phyloP scores from a whole-genome alignment of 1,284 basidiomycete species.

The Bondarzewia mesenterica region DNA sequence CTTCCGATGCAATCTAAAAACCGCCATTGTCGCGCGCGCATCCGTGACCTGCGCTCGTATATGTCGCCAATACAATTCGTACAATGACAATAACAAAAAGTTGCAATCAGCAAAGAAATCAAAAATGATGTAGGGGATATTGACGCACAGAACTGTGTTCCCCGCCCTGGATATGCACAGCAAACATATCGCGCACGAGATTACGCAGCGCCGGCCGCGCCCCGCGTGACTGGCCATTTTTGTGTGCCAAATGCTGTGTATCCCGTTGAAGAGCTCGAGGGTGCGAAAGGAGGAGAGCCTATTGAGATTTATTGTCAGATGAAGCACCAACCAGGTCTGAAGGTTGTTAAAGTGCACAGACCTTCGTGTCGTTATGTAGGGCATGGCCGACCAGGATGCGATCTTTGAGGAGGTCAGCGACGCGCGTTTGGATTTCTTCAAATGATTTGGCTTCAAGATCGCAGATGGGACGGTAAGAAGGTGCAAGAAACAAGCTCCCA shows the following conservation, averaged over 20 bases:
- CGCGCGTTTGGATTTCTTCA: conserved; percentile 72
- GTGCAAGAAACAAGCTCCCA: neutral
- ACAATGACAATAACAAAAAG: neutral
- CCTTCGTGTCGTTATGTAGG: conserved; percentile 87
- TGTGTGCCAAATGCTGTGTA: conserved; percentile 65
- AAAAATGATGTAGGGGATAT: too few relatives aligned
- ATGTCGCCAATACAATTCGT: neutral
- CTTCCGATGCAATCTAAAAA: conserved; percentile 83
- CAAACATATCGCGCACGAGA: conserved; percentile 78
- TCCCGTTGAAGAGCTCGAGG: conserved; percentile 76
- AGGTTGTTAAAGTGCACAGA: conserved; percentile 22
- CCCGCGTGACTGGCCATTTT: conserved; percentile 49
- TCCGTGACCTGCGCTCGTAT: conserved; percentile 76
- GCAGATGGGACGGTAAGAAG: neutral
- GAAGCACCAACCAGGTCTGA: neutral
- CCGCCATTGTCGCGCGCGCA: conserved; percentile 92
- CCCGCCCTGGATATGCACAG: conserved; percentile 78
- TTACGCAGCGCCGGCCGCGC: conserved; percentile 74
- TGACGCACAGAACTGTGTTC: conserved; percentile 77
- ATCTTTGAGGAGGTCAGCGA: conserved; percentile 74
- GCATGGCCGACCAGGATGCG: conserved; percentile 92
- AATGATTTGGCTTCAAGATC: conserved; percentile 62
- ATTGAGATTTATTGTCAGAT: conserved; percentile 5
- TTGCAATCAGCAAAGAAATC: neutral
- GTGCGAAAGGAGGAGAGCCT: conserved; percentile 89